Evolutionary conservation across 1,139 yeast species (phyloP).

Genomic region (Geotrichum europaeum): DNA sequence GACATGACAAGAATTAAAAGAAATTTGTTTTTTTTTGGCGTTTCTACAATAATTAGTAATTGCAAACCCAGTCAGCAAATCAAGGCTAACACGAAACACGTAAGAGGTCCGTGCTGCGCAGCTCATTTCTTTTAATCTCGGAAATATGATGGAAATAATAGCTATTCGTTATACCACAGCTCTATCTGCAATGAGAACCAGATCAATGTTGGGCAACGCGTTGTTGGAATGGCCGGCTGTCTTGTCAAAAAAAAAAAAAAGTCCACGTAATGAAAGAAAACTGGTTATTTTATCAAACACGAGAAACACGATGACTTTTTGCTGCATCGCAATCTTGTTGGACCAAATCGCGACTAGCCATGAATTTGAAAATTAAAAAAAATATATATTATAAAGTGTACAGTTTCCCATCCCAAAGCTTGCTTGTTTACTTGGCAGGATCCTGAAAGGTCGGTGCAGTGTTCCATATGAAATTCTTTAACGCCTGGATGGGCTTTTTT

Average conservation of each 20-base stretch:
- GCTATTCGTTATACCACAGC: too few relatives aligned
- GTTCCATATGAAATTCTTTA: neutral
- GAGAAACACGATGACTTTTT: neutral
- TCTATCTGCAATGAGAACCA: too few relatives aligned
- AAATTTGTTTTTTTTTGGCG: neutral
- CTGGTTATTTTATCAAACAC: neutral
- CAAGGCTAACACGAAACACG: neutral
- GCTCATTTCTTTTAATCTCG: neutral
- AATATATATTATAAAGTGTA: neutral
- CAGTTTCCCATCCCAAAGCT: neutral
- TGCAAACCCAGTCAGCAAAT: neutral
- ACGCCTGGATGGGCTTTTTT: neutral
- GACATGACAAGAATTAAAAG: neutral
- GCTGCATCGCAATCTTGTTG: neutral
- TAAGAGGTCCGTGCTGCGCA: neutral
- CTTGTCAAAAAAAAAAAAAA: neutral
- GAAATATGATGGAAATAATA: too few relatives aligned
- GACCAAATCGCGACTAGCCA: neutral
- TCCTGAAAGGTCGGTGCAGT: neutral
- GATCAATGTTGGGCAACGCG: too few relatives aligned
- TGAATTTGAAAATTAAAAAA: neutral
- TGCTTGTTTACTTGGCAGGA: neutral
- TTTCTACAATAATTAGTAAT: neutral
- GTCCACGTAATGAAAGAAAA: neutral
- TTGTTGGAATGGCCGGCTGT: neutral